Conservation (phyloP, 1,139 yeast genomes). For the Lodderomyces orthopsilosis region DNA sequence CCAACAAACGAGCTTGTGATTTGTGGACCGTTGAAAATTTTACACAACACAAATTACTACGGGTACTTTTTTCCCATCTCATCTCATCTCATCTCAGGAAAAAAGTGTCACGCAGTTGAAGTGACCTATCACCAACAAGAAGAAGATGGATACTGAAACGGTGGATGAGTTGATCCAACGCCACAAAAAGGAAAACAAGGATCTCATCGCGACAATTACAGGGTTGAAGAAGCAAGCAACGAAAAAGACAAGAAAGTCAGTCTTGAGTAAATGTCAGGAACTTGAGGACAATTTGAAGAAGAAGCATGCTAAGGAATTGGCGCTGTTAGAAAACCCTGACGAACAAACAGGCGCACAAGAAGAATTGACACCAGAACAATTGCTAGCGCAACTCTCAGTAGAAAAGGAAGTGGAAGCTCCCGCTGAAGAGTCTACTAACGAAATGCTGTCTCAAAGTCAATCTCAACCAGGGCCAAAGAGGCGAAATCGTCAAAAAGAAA, state of each 20-base stretch:
- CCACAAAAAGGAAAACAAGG: conserved; percentile 69
- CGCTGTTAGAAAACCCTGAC: conserved; percentile 9
- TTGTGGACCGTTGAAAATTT: neutral
- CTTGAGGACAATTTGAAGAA: conserved; percentile 54
- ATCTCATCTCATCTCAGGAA: neutral
- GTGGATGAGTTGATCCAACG: conserved; percentile 54
- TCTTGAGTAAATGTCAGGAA: conserved; percentile 52
- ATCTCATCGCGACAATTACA: conserved; percentile 63
- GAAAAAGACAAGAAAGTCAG: conserved; percentile 67
- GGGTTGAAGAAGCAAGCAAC: conserved; percentile 81
- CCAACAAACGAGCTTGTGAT: neutral
- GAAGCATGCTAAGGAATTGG: conserved; percentile 54
- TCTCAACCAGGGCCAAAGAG: conserved; percentile 28
- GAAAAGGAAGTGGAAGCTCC: conserved; percentile 12
- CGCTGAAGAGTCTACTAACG: conserved; percentile 5
- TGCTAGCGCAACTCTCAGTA: conserved; percentile 53
- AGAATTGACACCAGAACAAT: conserved; percentile 61
- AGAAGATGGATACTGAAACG: neutral
- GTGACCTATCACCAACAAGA: too few species aligned
- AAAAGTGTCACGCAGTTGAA: too few species aligned
- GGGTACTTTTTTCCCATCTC: neutral
- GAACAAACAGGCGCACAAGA: conserved; percentile 27
- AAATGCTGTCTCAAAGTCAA: conserved; percentile 7
- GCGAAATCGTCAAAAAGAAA: conserved; percentile 82
- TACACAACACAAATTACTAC: neutral